Evolutionary conservation across 192 early-diverging fungal genomes (phyloP), one percentile per base, ranked within the genome.

Genomic region (Thoreauomyces humboldtii): DNA sequence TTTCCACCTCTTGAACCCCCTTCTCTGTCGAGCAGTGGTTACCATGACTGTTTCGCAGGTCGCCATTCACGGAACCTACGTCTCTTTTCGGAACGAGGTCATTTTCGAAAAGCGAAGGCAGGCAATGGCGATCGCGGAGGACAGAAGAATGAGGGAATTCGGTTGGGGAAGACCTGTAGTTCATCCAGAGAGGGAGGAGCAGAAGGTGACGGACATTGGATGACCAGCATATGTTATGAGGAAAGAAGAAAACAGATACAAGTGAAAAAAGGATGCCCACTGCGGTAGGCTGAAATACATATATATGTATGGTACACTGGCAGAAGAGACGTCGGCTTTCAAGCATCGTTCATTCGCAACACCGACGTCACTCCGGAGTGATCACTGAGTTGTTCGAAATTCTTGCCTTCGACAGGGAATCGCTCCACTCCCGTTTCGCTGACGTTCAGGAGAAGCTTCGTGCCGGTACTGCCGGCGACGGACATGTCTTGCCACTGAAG

Each of bases 401-500:
- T 24, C 36, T 9, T 0, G 9, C 44, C 56, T 1, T 45, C 21
- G 9, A 67, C 65, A 32, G 34, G 43, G 31, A 67, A 67, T n/a
- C 21, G 28, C 47, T 59, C 21, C 42, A 67, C 5, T 21, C 45
- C 41, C 38, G 65, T 67, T 24, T 57, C 41, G n/a, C 29, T 37
- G 7, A 59, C 56, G 22, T n/a, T 31, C 0, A 67, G 28, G 4
- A 28, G 36, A 14, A 65, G 43, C 22, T 19, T 4, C 9, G 31
- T 29, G 5, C 29, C 11, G 7, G 12, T 0, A 2, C 12, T 27
- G 2, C 31, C 2, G 28, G 6, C 15, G 14, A 6, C 38, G 48
- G 42, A 37, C n/a, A 36, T 33, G 12, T 37, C 27, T 3, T 57
- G 12, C 65, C 65, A 67, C 52, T 67, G 53, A 24, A 69, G 22